Percentiles rank a stretch among this genome's conserved stretches.
Evolutionary conservation across 805 yeast species (phyloP).

Genomic region (Dipodascus albidus): DNA sequence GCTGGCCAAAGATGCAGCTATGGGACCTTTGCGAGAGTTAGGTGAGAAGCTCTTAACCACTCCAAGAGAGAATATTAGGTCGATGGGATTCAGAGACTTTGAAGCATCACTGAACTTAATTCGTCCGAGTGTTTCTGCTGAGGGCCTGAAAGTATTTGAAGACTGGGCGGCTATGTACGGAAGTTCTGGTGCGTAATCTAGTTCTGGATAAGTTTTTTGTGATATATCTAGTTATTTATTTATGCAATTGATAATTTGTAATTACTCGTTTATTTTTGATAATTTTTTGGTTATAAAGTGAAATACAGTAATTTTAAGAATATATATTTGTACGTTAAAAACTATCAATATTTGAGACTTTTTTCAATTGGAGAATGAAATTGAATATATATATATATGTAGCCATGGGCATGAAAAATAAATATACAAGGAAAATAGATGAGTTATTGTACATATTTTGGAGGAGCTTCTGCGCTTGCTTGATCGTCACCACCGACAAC

Average conservation of each 20-base stretch:
- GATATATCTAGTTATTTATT: neutral
- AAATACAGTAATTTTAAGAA: neutral
- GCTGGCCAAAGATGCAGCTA: conserved; percentile 91
- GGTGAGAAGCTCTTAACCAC: conserved; percentile 71
- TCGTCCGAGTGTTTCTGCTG: conserved; percentile 78
- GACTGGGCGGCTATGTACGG: conserved; percentile 85
- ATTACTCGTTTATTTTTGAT: neutral
- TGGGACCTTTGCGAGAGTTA: conserved; percentile 87
- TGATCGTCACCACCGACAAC: neutral
- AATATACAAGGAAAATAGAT: neutral
- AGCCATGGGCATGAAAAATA: neutral
- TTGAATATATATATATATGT: neutral
- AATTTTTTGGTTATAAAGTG: neutral
- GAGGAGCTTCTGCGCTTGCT: neutral
- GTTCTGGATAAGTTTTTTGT: neutral
- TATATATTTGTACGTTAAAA: neutral
- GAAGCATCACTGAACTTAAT: conserved; percentile 63
- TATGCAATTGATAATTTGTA: neutral
- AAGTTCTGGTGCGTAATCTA: conserved; percentile 67
- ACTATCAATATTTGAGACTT: no score
- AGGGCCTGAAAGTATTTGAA: conserved; percentile 69
- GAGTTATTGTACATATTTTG: neutral
- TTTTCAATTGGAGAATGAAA: neutral
- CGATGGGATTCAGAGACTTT: conserved; percentile 66
- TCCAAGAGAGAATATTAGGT: conserved; percentile 65